Evolutionary conservation across 2,329 filamentous ascomycete genomes (phyloP).

Genomic region (Achaetomium macrosporum): DNA sequence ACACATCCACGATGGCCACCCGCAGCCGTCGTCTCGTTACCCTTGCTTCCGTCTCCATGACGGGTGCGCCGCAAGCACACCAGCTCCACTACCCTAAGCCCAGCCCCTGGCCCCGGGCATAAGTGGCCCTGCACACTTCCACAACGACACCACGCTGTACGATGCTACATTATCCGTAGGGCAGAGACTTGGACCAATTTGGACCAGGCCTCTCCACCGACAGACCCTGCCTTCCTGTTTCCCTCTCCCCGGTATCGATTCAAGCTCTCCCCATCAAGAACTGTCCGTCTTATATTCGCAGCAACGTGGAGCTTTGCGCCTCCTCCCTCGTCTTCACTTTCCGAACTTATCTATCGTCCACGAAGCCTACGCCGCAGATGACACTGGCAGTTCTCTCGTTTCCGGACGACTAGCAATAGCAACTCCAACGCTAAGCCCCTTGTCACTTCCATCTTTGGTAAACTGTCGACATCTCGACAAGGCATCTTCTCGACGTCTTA

Average conservation of each 20-base stretch:
- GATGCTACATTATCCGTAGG: conserved; percentile 4
- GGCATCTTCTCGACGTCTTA: conserved; percentile 10
- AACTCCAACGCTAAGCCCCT: conserved; percentile 21
- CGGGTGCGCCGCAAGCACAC: conserved; percentile 15
- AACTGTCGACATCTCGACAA: conserved; percentile 6
- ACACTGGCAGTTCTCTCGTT: conserved; percentile 6
- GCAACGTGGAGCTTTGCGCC: conserved; percentile 15
- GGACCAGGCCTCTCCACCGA: conserved; percentile 14
- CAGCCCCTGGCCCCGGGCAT: conserved; percentile 7
- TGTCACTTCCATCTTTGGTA: conserved; percentile 23
- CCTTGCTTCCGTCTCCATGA: conserved; percentile 17
- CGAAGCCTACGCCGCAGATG: conserved; percentile 17
- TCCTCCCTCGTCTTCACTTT: conserved; percentile 16
- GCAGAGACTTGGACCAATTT: conserved; percentile 13
- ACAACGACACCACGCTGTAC: conserved; percentile 2
- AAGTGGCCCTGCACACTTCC: neutral
- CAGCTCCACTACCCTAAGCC: conserved; percentile 14
- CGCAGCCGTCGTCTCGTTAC: neutral
- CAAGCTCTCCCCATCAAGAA: conserved; percentile 17
- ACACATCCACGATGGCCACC: conserved; percentile 1
- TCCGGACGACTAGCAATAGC: conserved; percentile 3
- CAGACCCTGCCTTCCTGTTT: conserved; percentile 8
- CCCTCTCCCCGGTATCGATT: conserved; percentile 11
- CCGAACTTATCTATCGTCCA: conserved; percentile 14
- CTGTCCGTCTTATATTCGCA: conserved; percentile 25